Evolutionary conservation across 2,329 filamentous ascomycete species (phyloP), one percentile per base, ranked within the genome.

Genomic region (Xylariaceae sp.): DNA sequence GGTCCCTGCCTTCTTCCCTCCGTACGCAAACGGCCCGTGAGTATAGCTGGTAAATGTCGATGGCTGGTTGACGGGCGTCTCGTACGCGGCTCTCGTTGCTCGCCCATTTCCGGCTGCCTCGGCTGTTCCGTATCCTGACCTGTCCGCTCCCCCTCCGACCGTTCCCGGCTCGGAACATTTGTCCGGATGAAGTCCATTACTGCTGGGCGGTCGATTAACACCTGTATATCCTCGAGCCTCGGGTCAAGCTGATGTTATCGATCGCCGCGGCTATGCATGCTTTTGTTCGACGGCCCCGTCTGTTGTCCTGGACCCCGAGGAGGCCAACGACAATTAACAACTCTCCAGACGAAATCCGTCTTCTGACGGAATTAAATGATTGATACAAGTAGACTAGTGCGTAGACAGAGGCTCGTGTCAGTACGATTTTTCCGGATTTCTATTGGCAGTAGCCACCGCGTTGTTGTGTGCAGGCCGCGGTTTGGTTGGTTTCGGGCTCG

Each of bases 171-270:
- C 3, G 63, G 41, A 44, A 64, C 40, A 50, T 57, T 67, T 21
- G 57, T 43, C 43, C 65, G 62, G 19, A 67, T 42, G 49, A 64
- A 66, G 40, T 68, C 57, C 66, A 70, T 70, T 14, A 43, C 41
- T 50, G 46, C 20, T 21, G 19, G 26, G 23, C 4, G 23, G 23
- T 26, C 9, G 4, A 23, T 44, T n/a, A 37, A 26, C 21, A 51
- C 53, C 42, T 52, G 41, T 40, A 32, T 43, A 53, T 61, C 56
- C 49, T 59, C 54, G 52, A 50, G 43, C 32, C 46, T 49, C 23
- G 48, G 14, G 32, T 37, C 32, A 52, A 49, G 57, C 29, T 48
- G 29, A 44, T 57, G 57, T 53, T 56, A 63, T 52, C 56, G 62
- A 54, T 44, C 37, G 54, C 51, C 53, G 42, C 37, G 18, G 43